A percentile compares a stretch with the other conserved stretches of the same genome.
Conservation (phyloP, 2,329 filamentous ascomycete genomes). For the Pseudogymnoascus sp. region DNA sequence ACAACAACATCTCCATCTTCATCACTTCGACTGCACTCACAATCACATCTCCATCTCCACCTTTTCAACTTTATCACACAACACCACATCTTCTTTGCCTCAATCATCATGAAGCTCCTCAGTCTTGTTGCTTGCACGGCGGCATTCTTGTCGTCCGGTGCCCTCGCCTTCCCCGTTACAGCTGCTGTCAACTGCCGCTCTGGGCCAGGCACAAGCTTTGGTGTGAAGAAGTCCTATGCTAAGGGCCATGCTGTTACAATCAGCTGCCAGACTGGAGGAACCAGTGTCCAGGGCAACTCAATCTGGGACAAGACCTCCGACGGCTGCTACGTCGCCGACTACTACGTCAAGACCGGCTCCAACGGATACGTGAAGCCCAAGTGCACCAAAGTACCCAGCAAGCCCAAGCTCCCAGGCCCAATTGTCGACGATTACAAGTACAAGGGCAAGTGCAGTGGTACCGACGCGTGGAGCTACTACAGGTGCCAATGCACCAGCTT, state of each 20-base stretch:
- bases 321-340: constrained; percentile 25
- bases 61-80: not conserved
- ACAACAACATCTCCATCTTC: not conserved
- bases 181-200: constrained; percentile 21
- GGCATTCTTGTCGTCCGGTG: not conserved
- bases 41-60: not conserved
- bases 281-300: constrained; percentile 16
- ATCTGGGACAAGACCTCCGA: constrained; percentile 26
- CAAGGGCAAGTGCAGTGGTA: not conserved
- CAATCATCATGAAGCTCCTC: not conserved
- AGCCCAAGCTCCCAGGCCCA: not conserved
- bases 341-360: constrained; percentile 25
- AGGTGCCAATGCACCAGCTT: constrained; percentile 15
- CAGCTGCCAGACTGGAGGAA: constrained; percentile 11
- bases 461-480: constrained; percentile 12
- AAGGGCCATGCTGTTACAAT: constrained; percentile 8
- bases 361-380: not conserved
- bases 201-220: constrained; percentile 20
- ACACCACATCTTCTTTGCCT: not conserved
- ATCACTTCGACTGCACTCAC: not conserved
- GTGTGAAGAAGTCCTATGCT: constrained; percentile 14
- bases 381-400: not conserved
- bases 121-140: not conserved
- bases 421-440: not conserved
- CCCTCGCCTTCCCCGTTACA: not conserved